phyloP scores from a whole-genome alignment of 2,329 filamentous ascomycete species.

The Dothideomycetes sp. region DNA sequence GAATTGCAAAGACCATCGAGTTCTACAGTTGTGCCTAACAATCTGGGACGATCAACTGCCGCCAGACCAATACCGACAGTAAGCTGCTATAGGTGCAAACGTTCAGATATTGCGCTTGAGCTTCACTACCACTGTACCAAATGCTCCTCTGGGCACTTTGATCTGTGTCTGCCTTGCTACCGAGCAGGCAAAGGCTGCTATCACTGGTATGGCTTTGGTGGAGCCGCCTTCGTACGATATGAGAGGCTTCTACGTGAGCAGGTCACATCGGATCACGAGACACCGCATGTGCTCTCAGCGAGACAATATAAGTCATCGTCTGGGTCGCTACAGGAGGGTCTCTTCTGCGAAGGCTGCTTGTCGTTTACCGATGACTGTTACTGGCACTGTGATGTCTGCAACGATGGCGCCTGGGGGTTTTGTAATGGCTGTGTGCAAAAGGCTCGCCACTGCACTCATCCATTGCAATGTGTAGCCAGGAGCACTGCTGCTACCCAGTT shows the following conservation, averaged over 20 bases:
- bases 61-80: slow-evolving; percentile 72
- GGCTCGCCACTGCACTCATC: slow-evolving; percentile 70
- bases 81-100: slow-evolving; percentile 60
- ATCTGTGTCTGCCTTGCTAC: slow-evolving; percentile 75
- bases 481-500: background rate
- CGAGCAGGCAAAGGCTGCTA: slow-evolving; percentile 64
- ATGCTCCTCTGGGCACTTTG: slow-evolving; percentile 62
- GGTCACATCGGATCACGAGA: slow-evolving; percentile 31
- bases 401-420: slow-evolving; percentile 90
- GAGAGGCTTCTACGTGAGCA: slow-evolving; percentile 25
- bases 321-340: slow-evolving; percentile 60
- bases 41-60: no score
- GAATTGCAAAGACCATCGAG: no score
- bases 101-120: slow-evolving; percentile 67
- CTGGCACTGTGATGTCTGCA: slow-evolving; percentile 81
- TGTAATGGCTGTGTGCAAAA: slow-evolving; percentile 81
- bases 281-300: slow-evolving; percentile 42
- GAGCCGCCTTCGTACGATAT: slow-evolving; percentile 47
- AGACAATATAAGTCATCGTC: slow-evolving; percentile 29
- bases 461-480: slow-evolving; percentile 55
- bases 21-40: no score
- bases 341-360: slow-evolving; percentile 72
- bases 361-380: slow-evolving; percentile 70
- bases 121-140: slow-evolving; percentile 71
- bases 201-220: slow-evolving; percentile 82